Evolutionary conservation across 441 rosid species (phyloP), one percentile per base, ranked within the genome.

Genomic region (Aleurites moluccanus): DNA sequence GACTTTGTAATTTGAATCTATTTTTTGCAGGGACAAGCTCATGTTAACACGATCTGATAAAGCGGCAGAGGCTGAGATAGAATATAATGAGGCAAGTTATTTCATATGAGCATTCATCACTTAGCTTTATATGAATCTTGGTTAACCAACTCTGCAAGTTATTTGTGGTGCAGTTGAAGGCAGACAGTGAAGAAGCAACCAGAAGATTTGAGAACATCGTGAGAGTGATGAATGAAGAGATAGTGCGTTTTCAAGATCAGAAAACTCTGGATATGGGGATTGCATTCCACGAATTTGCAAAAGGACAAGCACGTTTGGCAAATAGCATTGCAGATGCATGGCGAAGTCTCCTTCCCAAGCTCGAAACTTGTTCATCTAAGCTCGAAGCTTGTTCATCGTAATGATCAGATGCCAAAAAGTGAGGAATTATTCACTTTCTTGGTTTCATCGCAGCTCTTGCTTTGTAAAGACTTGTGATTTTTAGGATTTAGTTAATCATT

Each of bases 281-380:
- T 0, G 98, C 93, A 7, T 93, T 96, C 84, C 98, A 96, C 64
- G 94, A 94, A 78, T 94, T 96, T 80, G 96, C 98, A 0, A 89
- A 86, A 82, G 99, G 99, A 75, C 99, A 96, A 85, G 91, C 98
- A 23, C 94, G 90, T 10, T 79, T 96, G 77, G 98, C 99, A 9
- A 93, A 78, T 62, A 82, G 84, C 69, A 77, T 92, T 2, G 98
- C 98, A 1, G 99, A 92, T 78, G 96, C 98, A 3, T 96, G 99
- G 99, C 85, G 98, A 85, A 82, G 96, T 83, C 98, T 96, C 77
- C 98, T 96, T 77, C 98, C 98, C 10, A 96, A 91, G 84, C 93
- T 94, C 28, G 98, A 96, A 86, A 87, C 95, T 65, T 87, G 89
- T 79, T 89, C 92, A 23, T 27, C 82, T 16, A 96, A 91, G 85